These are phyloP conservation scores for Gracilaria caudata DNA, from an alignment of 23 red algal species.

Conservation along the genomic window DNA sequence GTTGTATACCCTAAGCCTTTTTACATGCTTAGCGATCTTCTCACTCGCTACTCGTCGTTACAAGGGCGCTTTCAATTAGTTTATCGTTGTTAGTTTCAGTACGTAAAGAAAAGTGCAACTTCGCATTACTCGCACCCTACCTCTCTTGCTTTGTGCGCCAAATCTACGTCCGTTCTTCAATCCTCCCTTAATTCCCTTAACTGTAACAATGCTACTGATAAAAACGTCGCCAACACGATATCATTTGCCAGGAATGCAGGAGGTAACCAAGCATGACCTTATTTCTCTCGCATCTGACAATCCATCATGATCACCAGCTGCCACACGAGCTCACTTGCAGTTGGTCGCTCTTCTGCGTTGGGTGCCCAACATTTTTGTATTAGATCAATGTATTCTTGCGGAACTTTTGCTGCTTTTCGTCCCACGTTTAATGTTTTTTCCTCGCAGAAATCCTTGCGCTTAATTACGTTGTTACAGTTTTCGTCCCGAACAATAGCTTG, in stretches of 20 bases:
- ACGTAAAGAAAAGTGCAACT: slow-evolving; percentile 28
- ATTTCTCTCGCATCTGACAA: slow-evolving; percentile 49
- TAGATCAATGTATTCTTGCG: slow-evolving; percentile 53
- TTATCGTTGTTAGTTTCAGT: slow-evolving; percentile 10
- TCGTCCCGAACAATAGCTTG: not conserved
- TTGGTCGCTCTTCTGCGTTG: slow-evolving; percentile 43
- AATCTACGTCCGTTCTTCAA: too few species aligned
- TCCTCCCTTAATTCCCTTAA: too few species aligned
- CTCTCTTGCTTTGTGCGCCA: not conserved
- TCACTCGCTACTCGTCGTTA: not conserved
- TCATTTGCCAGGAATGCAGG: not conserved
- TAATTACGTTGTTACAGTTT: not conserved
- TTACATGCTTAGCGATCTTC: not conserved
- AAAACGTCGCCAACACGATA: too few species aligned
- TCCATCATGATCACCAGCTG: slow-evolving; percentile 63
- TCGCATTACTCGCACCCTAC: not conserved
- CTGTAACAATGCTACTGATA: too few species aligned
- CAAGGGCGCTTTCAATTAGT: not conserved
- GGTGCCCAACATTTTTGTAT: slow-evolving; percentile 66
- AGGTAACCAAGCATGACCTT: slow-evolving; percentile 12
- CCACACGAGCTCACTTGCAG: slow-evolving; percentile 62
- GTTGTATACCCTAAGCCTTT: not conserved
- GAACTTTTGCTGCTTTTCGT: slow-evolving; percentile 23
- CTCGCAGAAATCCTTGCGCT: not conserved
- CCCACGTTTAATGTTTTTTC: not conserved